Evolutionary conservation across 129 eudicot genomes (phyloP).

Genomic region (Tagetes erecta): DNA sequence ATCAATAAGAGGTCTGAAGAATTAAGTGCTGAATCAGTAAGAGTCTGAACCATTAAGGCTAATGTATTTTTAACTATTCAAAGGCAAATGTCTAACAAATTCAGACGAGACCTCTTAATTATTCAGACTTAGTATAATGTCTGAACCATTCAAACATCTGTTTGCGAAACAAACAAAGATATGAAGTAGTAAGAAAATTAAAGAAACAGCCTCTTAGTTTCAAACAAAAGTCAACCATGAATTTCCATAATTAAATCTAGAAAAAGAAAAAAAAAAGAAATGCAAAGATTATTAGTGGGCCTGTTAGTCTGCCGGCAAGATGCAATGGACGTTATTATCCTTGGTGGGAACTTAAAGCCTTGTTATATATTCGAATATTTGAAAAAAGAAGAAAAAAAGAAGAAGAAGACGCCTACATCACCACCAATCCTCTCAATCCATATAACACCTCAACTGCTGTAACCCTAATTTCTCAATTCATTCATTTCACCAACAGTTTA

Average conservation of each 20-base stretch:
- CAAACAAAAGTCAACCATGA: background rate
- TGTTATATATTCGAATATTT: constrained; percentile 44
- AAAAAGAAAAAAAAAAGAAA: background rate
- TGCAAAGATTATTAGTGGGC: too few relatives aligned
- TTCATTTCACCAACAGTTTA: background rate
- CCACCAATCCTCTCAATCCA: constrained; percentile 27
- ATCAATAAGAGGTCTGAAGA: too few relatives aligned
- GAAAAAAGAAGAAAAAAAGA: constrained; percentile 15
- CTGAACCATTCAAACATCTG: too few relatives aligned
- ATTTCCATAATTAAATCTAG: background rate
- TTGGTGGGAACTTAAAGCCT: constrained; percentile 40
- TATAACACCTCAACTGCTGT: background rate
- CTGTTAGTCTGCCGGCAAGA: constrained; percentile 22
- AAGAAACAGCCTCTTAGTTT: too few relatives aligned
- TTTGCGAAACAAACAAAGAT: too few relatives aligned
- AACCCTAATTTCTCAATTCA: background rate
- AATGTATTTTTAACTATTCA: too few relatives aligned
- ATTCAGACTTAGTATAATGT: too few relatives aligned
- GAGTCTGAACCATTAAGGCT: too few relatives aligned
- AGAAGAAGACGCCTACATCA: constrained; percentile 32
- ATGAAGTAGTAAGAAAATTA: too few relatives aligned
- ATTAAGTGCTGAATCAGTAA: too few relatives aligned
- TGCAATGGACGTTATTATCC: constrained; percentile 40
- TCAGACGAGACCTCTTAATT: too few relatives aligned
- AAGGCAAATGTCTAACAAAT: too few relatives aligned